phyloP scores from a whole-genome alignment of 106 monocot species.

The Hemerocallis citrina region DNA sequence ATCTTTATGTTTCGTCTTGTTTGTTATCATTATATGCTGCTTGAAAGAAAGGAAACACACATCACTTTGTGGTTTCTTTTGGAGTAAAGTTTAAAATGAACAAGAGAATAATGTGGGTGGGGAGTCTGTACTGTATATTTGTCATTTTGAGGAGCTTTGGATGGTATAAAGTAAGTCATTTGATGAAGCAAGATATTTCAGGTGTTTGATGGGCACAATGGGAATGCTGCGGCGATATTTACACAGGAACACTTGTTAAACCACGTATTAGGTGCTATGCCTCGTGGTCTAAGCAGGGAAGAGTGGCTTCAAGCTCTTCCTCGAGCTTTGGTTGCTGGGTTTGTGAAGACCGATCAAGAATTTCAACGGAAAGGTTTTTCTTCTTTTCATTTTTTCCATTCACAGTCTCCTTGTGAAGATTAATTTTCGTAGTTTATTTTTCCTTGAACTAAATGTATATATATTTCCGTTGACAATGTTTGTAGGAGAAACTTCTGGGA shows the following conservation, averaged over 20 bases:
- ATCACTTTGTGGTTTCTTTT: too few relatives aligned
- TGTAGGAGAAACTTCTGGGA: conserved; percentile 83
- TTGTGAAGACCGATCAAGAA: conserved; percentile 67
- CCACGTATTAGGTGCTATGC: conserved; percentile 45
- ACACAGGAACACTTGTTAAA: conserved; percentile 47
- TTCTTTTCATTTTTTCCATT: neutral
- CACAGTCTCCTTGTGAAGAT: neutral
- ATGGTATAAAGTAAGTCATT: neutral
- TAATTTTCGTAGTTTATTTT: neutral
- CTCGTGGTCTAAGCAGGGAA: conserved; percentile 38
- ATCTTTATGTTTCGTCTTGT: too few relatives aligned
- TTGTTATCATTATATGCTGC: too few relatives aligned
- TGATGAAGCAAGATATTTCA: conserved; percentile 14
- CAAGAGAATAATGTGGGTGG: too few relatives aligned
- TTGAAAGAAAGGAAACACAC: too few relatives aligned
- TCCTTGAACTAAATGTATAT: too few relatives aligned
- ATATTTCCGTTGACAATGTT: neutral
- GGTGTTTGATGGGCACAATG: conserved; percentile 77
- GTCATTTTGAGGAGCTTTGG: neutral
- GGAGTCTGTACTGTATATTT: too few relatives aligned
- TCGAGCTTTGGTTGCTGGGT: conserved; percentile 62
- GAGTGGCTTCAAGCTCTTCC: conserved; percentile 73
- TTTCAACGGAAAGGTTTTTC: conserved; percentile 28
- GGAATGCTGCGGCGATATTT: conserved; percentile 54
- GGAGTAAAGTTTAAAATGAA: too few relatives aligned